A percentile compares a stretch with the other conserved stretches of the same genome.
phyloP scores from a whole-genome alignment of 495 filamentous ascomycete genomes.

The Trichocladium antarcticum region DNA sequence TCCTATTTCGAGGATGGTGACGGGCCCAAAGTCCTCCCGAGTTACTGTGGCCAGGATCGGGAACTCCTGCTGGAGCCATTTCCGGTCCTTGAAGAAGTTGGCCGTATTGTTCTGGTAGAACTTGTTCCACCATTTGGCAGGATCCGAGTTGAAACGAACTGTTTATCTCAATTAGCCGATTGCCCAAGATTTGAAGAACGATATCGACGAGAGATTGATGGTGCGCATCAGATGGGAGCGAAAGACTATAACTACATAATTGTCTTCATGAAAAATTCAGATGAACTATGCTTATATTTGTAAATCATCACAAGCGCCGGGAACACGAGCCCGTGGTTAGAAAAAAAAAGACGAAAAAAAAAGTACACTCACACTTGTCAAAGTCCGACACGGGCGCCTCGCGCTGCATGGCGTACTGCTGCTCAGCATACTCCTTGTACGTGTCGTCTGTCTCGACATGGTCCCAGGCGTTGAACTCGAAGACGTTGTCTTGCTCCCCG shows the following conservation, averaged over 20 bases:
- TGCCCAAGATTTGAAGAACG: conserved; percentile 1
- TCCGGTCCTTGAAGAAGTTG: conserved; percentile 98
- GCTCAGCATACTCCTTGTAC: conserved; percentile 69
- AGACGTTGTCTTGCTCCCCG: conserved; percentile 71
- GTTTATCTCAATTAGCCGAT: conserved; percentile 26
- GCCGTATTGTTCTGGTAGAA: conserved; percentile 92
- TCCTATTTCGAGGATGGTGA: conserved; percentile 74
- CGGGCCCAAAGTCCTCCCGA: conserved; percentile 46
- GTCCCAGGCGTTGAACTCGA: conserved; percentile 97
- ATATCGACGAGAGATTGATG: not conserved
- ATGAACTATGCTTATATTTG: conserved; percentile 51
- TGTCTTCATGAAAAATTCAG: conserved; percentile 46
- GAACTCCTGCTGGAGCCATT: conserved; percentile 94
- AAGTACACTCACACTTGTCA: conserved; percentile 52
- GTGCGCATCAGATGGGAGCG: conserved; percentile 50
- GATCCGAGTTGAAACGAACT: conserved; percentile 75
- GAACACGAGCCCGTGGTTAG: not conserved
- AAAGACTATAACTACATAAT: conserved; percentile 44
- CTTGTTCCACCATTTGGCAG: conserved; percentile 89
- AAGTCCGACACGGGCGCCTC: conserved; percentile 74
- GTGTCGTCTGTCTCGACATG: conserved; percentile 80
- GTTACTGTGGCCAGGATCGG: conserved; percentile 66
- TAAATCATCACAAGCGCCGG: conserved; percentile 44
- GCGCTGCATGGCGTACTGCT: conserved; percentile 73
- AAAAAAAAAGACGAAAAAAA: conserved; percentile 7